Conservation (phyloP, 805 yeast genomes). For the Candida bentonensis region DNA sequence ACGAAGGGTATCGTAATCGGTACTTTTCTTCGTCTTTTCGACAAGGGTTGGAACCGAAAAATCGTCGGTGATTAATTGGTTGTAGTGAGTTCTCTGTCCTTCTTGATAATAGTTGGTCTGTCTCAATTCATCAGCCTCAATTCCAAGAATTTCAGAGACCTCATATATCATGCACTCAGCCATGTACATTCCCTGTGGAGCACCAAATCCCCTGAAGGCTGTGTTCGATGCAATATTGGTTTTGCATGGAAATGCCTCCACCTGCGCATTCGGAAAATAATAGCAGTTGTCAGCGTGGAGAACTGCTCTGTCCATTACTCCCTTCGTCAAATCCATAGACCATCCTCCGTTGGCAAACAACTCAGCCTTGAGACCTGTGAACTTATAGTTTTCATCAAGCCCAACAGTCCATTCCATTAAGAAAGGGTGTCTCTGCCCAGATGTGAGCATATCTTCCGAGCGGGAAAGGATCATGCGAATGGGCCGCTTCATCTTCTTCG, state of each 20-base stretch:
- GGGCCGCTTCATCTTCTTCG: conserved; percentile 29
- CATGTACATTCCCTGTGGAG: conserved; percentile 35
- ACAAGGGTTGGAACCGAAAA: conserved; percentile 26
- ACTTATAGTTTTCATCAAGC: conserved; percentile 27
- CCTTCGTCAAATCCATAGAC: conserved; percentile 34
- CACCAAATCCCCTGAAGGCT: conserved; percentile 37
- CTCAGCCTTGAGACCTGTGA: conserved; percentile 26
- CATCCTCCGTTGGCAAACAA: conserved; percentile 35
- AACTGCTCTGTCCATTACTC: conserved; percentile 35
- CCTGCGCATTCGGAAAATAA: conserved; percentile 25
- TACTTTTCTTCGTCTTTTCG: conserved; percentile 22
- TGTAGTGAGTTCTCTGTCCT: conserved; percentile 25
- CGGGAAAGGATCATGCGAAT: conserved; percentile 29
- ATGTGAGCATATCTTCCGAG: conserved; percentile 30
- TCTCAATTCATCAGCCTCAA: conserved; percentile 28
- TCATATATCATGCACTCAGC: conserved; percentile 28
- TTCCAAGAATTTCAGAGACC: conserved; percentile 26
- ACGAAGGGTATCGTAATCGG: conserved; percentile 23
- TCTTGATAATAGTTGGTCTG: conserved; percentile 24
- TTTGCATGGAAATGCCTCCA: conserved; percentile 27
- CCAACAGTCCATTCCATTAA: conserved; percentile 29
- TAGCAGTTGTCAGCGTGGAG: conserved; percentile 31
- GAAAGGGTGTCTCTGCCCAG: conserved; percentile 37
- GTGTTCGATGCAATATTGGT: conserved; percentile 35
- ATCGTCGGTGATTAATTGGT: conserved; percentile 29